Conservation (phyloP, 108 stramenopile species). For the Cylindrotheca fusiformis region DNA sequence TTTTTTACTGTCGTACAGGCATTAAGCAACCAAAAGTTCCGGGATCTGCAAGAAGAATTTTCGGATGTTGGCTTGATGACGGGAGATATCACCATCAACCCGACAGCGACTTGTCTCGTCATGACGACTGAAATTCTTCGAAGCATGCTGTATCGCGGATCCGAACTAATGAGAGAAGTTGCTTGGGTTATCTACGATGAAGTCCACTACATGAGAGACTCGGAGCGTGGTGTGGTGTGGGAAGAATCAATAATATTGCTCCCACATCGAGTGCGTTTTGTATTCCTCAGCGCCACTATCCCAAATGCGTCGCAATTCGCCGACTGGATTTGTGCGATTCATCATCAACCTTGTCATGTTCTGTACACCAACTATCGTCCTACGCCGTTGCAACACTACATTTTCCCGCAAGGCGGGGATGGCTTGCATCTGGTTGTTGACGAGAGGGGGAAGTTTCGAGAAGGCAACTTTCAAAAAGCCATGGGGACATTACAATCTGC, state of each 20-base stretch:
- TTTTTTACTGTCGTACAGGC: conserved; percentile 39
- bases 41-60: conserved; percentile 95
- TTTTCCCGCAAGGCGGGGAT: conserved; percentile 93
- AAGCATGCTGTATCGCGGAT: conserved; percentile 98
- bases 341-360: conserved; percentile 99
- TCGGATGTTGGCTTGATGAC: conserved; percentile 97
- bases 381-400: conserved; percentile 96
- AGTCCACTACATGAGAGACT: conserved; percentile 98
- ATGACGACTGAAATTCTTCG: conserved; percentile 99
- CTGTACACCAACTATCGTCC: conserved; percentile 99
- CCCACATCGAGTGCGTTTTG: conserved; percentile 91
- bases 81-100: conserved; percentile 98
- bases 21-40: conserved; percentile 96
- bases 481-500: conserved; percentile 80
- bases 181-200: conserved; percentile 91
- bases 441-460: conserved; percentile 94
- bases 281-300: conserved; percentile 98
- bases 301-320: conserved; percentile 95
- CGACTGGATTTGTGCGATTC: conserved; percentile 89
- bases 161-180: conserved; percentile 97
- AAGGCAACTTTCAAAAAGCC: conserved; percentile 94
- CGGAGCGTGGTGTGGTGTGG: conserved; percentile 92
- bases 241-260: conserved; percentile 97
- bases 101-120: conserved; percentile 92
- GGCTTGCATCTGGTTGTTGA: conserved; percentile 98